Percentiles rank a stretch among this genome's conserved stretches.
Evolutionary conservation across 306 rosid species (phyloP).

Genomic region (Rosa multiflora): DNA sequence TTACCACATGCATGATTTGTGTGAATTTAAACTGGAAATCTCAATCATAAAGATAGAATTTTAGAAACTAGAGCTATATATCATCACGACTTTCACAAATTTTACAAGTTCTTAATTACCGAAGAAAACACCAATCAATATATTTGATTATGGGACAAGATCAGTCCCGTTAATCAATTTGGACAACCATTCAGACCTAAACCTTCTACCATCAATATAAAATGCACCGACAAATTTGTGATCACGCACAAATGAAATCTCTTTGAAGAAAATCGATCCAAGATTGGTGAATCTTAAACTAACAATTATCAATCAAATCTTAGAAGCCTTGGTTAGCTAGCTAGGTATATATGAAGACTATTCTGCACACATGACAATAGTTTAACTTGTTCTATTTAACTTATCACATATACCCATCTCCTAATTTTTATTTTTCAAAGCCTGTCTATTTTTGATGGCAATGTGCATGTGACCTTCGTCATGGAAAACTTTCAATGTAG

Average conservation of each 20-base stretch:
- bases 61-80: neutral
- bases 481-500: neutral
- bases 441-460: neutral
- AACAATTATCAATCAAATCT: neutral
- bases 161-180: neutral
- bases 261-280: neutral
- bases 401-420: neutral
- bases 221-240: neutral
- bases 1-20: neutral
- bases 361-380: neutral
- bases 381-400: neutral
- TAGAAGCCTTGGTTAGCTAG: neutral
- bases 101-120: neutral
- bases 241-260: neutral
- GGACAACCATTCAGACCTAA: neutral
- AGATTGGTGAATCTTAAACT: neutral
- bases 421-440: neutral
- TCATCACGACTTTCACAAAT: neutral
- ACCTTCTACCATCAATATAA: neutral
- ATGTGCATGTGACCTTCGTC: constrained; percentile 1
- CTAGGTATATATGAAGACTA: neutral
- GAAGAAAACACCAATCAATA: neutral
- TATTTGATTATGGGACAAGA: neutral
- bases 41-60: neutral
- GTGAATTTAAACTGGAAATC: neutral